Percentiles rank a stretch among this genome's conserved stretches.
phyloP scores from a whole-genome alignment of 2,329 filamentous ascomycete genomes.

The Trichoderma polysporum region DNA sequence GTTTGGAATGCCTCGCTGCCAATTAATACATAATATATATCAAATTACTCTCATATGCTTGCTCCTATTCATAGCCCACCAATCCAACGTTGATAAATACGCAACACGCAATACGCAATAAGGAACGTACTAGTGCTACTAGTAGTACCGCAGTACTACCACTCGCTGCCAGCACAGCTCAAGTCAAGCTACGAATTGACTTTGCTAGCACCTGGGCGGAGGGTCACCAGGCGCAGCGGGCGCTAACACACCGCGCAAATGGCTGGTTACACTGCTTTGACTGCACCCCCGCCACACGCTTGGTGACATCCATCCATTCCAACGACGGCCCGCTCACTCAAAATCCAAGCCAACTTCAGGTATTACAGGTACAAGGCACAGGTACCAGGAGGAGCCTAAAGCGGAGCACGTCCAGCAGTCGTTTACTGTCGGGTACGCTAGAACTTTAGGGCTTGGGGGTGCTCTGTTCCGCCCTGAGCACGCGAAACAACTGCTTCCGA shows the following conservation, averaged over 20 bases:
- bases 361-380: background rate
- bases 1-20: background rate
- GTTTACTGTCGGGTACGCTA: background rate
- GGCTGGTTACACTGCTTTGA: background rate
- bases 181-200: background rate
- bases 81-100: background rate
- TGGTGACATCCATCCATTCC: background rate
- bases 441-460: too few relatives aligned
- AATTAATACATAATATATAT: background rate
- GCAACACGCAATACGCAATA: too few relatives aligned
- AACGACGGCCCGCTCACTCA: constrained; percentile 8
- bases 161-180: too few relatives aligned
- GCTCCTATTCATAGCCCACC: background rate
- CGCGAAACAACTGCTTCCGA: too few relatives aligned
- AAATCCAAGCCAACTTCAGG: background rate
- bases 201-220: background rate
- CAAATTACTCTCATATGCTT: background rate
- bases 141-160: too few relatives aligned
- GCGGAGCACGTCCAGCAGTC: background rate
- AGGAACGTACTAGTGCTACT: too few relatives aligned
- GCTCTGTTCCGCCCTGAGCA: background rate
- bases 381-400: background rate
- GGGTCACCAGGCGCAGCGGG: background rate
- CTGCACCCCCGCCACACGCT: background rate
- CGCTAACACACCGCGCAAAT: background rate